These are phyloP conservation scores for Oenanthe javanica DNA, from an alignment of 140 eudicot genomes.

Conservation along the genomic window DNA sequence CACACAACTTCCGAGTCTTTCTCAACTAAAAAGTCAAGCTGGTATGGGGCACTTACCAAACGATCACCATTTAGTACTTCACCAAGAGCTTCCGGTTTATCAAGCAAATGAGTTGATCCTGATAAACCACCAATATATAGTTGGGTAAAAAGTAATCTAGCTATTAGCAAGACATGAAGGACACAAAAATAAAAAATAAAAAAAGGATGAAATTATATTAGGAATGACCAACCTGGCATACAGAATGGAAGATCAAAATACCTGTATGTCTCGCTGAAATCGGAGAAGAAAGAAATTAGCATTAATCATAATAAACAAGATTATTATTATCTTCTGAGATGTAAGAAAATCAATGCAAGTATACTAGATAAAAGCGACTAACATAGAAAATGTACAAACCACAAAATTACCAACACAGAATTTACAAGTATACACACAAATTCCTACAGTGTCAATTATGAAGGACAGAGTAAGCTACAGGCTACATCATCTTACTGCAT, in stretches of 20 bases:
- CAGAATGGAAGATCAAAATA: slow-evolving; percentile 42
- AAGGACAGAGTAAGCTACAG: neutral
- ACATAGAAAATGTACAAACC: neutral
- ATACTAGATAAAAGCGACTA: neutral
- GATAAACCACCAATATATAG: neutral
- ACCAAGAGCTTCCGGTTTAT: slow-evolving; percentile 3
- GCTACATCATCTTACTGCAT: neutral
- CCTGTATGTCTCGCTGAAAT: slow-evolving; percentile 40
- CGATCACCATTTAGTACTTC: slow-evolving; percentile 7
- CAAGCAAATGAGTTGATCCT: neutral
- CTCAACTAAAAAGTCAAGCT: neutral
- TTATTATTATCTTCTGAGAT: slow-evolving; percentile 5
- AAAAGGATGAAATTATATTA: neutral
- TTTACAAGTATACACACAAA: neutral
- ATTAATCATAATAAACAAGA: neutral
- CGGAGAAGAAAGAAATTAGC: neutral
- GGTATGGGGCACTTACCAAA: neutral
- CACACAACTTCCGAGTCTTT: slow-evolving; percentile 9
- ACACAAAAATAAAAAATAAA: neutral
- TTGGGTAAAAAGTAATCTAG: neutral
- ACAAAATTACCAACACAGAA: neutral
- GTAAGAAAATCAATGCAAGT: neutral
- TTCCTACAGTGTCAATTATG: no score
- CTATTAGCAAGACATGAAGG: neutral
- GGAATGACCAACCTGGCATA: slow-evolving; percentile 28